Base-by-base conservation (phyloP, 257 asterid genomes). In the Marsdenia floribunda region DNA sequence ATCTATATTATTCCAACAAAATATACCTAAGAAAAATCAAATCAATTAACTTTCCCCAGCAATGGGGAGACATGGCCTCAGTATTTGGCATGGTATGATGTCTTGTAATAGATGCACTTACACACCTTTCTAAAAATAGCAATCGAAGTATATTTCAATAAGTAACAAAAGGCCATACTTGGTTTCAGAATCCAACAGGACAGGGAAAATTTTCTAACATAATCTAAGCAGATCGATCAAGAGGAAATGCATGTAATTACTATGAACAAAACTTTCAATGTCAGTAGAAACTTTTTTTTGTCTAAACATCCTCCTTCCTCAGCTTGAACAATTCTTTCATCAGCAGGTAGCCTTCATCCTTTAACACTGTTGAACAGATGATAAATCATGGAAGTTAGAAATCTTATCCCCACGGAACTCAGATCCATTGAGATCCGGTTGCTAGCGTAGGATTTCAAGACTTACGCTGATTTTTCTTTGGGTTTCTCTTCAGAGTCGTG, bases 401-500 rank as follows among this genome's bases (percentile, higher is more conserved):
- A 14, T 33, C 42, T 61, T 29, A 61, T 61, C 44, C 3, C 21
- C 61, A 55, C 12, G 22, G 59, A 29, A 19, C 15, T 21, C 68
- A 15, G 14, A 38, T 38, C 50, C 33, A 29, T 29, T 29, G 33
- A 29, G 33, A 37, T 14, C 49, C 16, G 38, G 37, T 37, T 35
- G 5, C 5, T 64, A 7, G 4, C 12, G 16, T 35, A 64, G 33
- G 33, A 18, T 2, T 35, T 44, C 63, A 38, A 46, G 38, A 84
- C 96, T 95, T 74, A 89, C 94, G 75, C 76, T 54, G 89, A 77
- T 79, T 86, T 91, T 68, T 90, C 90, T 66, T 80, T 81, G 46
- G 91, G 70, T 19, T 82, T 77, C 77, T 84, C 85, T 77, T 44
- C 49, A 6, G 49, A 44, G 49, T 44, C 10, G 12, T 44, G 12